A percentile compares a stretch with the other conserved stretches of the same genome.
Conservation (phyloP, 768 basidiomycete genomes). For the Hemileccinum impolitum region DNA sequence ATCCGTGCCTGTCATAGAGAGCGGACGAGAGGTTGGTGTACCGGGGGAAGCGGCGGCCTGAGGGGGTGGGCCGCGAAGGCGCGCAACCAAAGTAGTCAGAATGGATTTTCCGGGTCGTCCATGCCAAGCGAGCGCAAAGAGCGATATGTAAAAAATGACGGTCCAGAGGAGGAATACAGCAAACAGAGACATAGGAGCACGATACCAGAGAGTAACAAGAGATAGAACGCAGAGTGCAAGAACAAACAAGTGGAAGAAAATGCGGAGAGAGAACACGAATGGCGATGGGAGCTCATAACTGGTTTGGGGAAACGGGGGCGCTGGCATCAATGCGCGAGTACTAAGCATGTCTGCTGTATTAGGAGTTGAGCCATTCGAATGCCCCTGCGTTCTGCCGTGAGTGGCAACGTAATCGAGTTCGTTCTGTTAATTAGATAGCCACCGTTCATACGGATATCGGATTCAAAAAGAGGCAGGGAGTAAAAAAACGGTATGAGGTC, state of each 20-base stretch:
- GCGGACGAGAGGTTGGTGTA: constrained; percentile 36
- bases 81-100: constrained; percentile 46
- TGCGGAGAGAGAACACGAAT: constrained; percentile 41
- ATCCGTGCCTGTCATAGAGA: constrained; percentile 39
- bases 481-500: constrained; percentile 14
- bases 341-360: constrained; percentile 50
- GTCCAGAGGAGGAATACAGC: constrained; percentile 64
- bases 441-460: constrained; percentile 2
- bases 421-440: constrained; percentile 42
- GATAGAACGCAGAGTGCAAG: constrained; percentile 56
- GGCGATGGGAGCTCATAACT: constrained; percentile 34
- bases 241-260: constrained; percentile 55
- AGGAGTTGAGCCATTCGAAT: constrained; percentile 43
- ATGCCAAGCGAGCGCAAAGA: constrained; percentile 55
- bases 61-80: constrained; percentile 37
- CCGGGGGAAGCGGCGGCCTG: constrained; percentile 32
- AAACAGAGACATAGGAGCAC: constrained; percentile 54
- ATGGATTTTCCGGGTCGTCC: constrained; percentile 57
- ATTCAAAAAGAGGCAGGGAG: constrained; percentile 1
- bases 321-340: constrained; percentile 37
- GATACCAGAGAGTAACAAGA: constrained; percentile 56
- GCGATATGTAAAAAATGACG: constrained; percentile 50
- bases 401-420: constrained; percentile 70
- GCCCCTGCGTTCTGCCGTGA: constrained; percentile 44
- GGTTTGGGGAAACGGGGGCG: constrained; percentile 21